These are phyloP conservation scores for Fagopyrum homotropicum DNA, from an alignment of 148 eudicot species.

Conservation along the genomic window DNA sequence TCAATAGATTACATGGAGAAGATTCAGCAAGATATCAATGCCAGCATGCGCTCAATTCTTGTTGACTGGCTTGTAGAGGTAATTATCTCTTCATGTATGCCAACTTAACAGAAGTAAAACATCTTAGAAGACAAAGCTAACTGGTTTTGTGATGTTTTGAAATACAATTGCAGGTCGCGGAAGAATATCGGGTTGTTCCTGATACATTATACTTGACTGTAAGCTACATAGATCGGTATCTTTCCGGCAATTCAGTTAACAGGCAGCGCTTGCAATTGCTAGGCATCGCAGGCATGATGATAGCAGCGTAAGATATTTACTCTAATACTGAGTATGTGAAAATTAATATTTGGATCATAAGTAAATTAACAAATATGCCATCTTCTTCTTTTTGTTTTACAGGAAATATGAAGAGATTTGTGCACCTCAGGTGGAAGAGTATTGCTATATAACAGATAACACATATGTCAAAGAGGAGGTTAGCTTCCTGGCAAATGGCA, in stretches of 20 bases:
- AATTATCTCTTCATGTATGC: conserved; percentile 5
- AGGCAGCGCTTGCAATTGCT: conserved; percentile 81
- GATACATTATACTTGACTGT: conserved; percentile 82
- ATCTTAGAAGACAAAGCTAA: not conserved
- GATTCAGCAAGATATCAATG: conserved; percentile 81
- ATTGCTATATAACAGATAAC: conserved; percentile 91
- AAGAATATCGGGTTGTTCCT: conserved; percentile 93
- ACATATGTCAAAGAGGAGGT: conserved; percentile 94
- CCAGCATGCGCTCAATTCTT: conserved; percentile 90
- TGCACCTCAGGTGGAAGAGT: conserved; percentile 98
- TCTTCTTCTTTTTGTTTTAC: conserved; percentile 10
- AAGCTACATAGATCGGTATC: conserved; percentile 93
- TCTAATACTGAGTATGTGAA: not conserved
- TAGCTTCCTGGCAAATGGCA: not conserved
- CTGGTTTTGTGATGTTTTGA: not conserved
- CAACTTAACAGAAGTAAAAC: not conserved
- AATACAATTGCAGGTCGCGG: conserved; percentile 54
- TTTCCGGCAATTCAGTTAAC: conserved; percentile 75
- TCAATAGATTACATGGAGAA: conserved; percentile 70
- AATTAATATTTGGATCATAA: not conserved
- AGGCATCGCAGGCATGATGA: conserved; percentile 96
- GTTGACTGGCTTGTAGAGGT: conserved; percentile 99
- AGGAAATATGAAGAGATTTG: conserved; percentile 98
- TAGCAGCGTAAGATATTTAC: conserved; percentile 69
- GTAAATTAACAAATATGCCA: not conserved